These are phyloP conservation scores for Scalesia atractyloides DNA, from an alignment of 129 eudicot species.

Conservation along the genomic window DNA sequence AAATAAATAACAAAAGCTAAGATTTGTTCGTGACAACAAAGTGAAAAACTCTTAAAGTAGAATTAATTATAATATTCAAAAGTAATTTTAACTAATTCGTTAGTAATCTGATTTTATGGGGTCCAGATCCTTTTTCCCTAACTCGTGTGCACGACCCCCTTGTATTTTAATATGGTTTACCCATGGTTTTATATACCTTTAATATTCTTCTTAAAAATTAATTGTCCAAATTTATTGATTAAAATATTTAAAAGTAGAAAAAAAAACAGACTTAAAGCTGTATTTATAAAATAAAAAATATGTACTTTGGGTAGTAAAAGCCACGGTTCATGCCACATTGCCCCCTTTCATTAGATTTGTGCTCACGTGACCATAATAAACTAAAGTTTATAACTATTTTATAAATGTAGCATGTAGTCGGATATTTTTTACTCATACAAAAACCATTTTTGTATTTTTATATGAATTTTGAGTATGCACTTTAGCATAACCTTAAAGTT, in stretches of 20 bases:
- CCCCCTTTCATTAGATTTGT: slow-evolving; percentile 12
- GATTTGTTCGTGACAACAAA: slow-evolving; percentile 3
- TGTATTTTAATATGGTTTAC: slow-evolving; percentile 21
- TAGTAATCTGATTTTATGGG: slow-evolving; percentile 37
- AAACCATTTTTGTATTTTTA: background rate
- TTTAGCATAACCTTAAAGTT: background rate
- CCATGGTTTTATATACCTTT: slow-evolving; percentile 21
- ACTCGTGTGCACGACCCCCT: slow-evolving; percentile 43
- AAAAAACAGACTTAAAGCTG: slow-evolving; percentile 20
- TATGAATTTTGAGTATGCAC: background rate
- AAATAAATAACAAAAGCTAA: background rate
- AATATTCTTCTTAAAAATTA: background rate
- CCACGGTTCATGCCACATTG: slow-evolving; percentile 29
- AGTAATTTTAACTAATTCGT: background rate
- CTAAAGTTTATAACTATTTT: background rate
- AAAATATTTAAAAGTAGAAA: too few relatives aligned
- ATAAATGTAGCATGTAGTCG: background rate
- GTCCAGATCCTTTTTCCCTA: slow-evolving; percentile 29
- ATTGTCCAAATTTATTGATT: background rate
- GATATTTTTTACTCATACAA: background rate
- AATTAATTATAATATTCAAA: slow-evolving; percentile 2
- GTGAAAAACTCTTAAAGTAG: slow-evolving; percentile 3
- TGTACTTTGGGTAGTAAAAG: slow-evolving; percentile 30
- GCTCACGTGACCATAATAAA: background rate
- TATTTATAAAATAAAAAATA: slow-evolving; percentile 12